These are phyloP conservation scores for Penicillium psychrosexuale DNA, from an alignment of 2,329 filamentous ascomycete species.

Conservation along the genomic window DNA sequence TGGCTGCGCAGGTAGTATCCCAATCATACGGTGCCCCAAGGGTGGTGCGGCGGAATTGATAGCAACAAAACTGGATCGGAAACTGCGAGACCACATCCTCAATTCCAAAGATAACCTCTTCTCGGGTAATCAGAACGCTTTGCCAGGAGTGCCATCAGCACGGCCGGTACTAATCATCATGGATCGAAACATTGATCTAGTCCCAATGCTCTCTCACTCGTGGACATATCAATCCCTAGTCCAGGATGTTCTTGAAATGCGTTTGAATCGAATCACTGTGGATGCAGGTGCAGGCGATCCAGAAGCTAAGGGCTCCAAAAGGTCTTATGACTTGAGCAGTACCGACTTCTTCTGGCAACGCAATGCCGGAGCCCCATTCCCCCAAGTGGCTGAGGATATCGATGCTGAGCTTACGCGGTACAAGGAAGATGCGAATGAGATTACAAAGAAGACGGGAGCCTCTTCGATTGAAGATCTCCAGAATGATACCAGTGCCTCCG, in stretches of 20 bases:
- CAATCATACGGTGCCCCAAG: constrained; percentile 91
- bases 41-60: constrained; percentile 92
- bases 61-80: constrained; percentile 87
- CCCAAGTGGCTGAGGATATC: constrained; percentile 93
- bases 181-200: constrained; percentile 90
- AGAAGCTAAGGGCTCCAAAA: constrained; percentile 73
- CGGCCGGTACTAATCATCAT: constrained; percentile 89
- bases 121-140: constrained; percentile 62
- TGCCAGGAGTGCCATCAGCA: constrained; percentile 63
- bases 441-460: constrained; percentile 92
- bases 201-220: constrained; percentile 98
- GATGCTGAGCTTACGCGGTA: constrained; percentile 90
- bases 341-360: constrained; percentile 97
- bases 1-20: constrained; percentile 69
- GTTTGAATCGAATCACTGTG: constrained; percentile 90
- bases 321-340: constrained; percentile 82
- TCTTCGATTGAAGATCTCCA: constrained; percentile 89
- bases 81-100: constrained; percentile 90
- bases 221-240: constrained; percentile 87
- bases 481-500: constrained; percentile 82
- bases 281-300: constrained; percentile 76
- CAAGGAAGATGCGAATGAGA: constrained; percentile 89
- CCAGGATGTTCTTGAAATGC: constrained; percentile 72
- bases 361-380: constrained; percentile 87
- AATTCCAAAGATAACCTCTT: constrained; percentile 99